These are phyloP conservation scores for Teratosphaeria nubilosa DNA, from an alignment of 2,329 filamentous ascomycete genomes.

Conservation along the genomic window DNA sequence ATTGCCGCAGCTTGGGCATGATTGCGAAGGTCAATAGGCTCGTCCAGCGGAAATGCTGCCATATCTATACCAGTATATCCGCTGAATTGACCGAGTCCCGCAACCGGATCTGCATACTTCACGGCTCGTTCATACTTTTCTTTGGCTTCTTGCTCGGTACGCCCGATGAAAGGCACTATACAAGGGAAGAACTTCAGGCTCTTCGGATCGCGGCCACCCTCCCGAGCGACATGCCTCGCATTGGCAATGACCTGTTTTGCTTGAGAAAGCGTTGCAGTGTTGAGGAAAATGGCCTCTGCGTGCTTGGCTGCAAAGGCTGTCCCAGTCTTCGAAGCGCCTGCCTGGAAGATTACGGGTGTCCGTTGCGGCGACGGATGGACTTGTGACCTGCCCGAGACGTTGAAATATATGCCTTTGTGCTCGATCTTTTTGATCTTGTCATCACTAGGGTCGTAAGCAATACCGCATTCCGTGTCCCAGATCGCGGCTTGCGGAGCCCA, in stretches of 20 bases:
- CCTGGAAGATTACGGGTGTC: conserved; percentile 58
- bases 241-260: conserved; percentile 54
- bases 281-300: conserved; percentile 60
- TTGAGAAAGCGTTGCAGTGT: conserved; percentile 46
- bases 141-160: conserved; percentile 55
- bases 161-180: conserved; percentile 54
- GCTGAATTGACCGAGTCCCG: conserved; percentile 60
- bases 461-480: conserved; percentile 37
- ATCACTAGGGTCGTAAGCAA: conserved; percentile 46
- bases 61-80: conserved; percentile 65
- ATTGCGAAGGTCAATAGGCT: conserved; percentile 20
- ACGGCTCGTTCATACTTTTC: conserved; percentile 54
- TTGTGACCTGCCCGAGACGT: conserved; percentile 35
- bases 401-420: conserved; percentile 30
- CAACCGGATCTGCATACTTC: conserved; percentile 53
- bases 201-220: conserved; percentile 46
- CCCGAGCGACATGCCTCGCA: conserved; percentile 47
- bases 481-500: conserved; percentile 27
- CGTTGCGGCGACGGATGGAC: conserved; percentile 48
- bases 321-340: conserved; percentile 56
- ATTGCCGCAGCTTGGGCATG: neutral
- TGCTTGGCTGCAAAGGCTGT: conserved; percentile 59
- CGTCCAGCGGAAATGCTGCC: conserved; percentile 49
- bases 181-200: conserved; percentile 60
- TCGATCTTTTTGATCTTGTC: conserved; percentile 45